Conservation (phyloP, 1,139 yeast species). For the Yamadazyma songkhlaensis region DNA sequence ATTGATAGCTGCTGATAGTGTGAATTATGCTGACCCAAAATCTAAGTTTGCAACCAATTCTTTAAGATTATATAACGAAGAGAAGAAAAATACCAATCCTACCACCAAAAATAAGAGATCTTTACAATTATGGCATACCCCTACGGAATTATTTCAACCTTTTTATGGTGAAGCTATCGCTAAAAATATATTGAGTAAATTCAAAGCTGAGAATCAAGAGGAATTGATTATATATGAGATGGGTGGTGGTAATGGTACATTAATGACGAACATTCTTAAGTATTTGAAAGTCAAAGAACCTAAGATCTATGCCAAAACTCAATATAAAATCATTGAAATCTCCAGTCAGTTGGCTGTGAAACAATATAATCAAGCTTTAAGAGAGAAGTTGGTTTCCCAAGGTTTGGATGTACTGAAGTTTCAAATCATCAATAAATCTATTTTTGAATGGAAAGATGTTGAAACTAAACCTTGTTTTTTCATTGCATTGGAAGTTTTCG, state of each 20-base stretch:
- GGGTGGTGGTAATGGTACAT: constrained; percentile 90
- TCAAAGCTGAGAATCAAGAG: constrained; percentile 57
- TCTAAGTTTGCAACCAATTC: constrained; percentile 37
- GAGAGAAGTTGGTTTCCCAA: constrained; percentile 30
- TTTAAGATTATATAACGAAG: constrained; percentile 28
- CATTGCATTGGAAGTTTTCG: constrained; percentile 81
- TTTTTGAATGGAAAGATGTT: constrained; percentile 67
- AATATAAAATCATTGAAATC: constrained; percentile 76
- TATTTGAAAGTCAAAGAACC: constrained; percentile 64
- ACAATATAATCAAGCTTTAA: constrained; percentile 46
- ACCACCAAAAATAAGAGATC: constrained; percentile 30
- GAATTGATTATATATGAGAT: constrained; percentile 73
- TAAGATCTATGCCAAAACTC: constrained; percentile 64
- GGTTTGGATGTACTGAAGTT: constrained; percentile 51
- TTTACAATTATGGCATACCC: constrained; percentile 86
- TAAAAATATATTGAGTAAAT: constrained; percentile 65
- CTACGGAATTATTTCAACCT: constrained; percentile 82
- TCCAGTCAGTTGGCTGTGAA: constrained; percentile 65
- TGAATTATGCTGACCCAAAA: constrained; percentile 15
- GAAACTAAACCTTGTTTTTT: constrained; percentile 75
- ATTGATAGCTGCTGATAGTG: constrained; percentile 13
- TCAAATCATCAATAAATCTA: constrained; percentile 67
- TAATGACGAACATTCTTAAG: constrained; percentile 76
- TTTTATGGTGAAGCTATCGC: constrained; percentile 85
- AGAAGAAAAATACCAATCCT: constrained; percentile 17